Evolutionary conservation across 2,329 filamentous ascomycete species (phyloP).

Genomic region (Pseudocercospora eumusae): DNA sequence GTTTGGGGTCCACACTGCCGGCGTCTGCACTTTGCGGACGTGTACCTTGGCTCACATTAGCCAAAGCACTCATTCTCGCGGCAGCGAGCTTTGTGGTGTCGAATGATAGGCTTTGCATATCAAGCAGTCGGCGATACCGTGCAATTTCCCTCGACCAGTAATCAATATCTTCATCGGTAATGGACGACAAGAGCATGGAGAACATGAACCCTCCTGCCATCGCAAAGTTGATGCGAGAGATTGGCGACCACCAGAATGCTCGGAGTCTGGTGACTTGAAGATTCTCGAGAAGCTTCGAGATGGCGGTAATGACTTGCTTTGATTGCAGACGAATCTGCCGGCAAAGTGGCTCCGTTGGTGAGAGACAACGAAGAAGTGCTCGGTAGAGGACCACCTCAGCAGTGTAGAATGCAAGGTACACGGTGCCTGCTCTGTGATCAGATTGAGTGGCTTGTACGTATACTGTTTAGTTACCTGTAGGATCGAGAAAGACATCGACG

Average conservation of each 20-base stretch:
- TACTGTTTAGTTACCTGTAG: slow-evolving; percentile 21
- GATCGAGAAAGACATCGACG: slow-evolving; percentile 26
- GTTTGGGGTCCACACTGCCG: slow-evolving; percentile 22
- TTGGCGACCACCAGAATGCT: slow-evolving; percentile 32
- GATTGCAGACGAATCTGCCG: slow-evolving; percentile 19
- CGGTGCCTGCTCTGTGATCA: slow-evolving; percentile 18
- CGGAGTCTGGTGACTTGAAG: slow-evolving; percentile 29
- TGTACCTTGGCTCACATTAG: slow-evolving; percentile 20
- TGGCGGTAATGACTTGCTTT: slow-evolving; percentile 21
- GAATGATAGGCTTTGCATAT: slow-evolving; percentile 31
- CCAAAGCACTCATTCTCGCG: slow-evolving; percentile 26
- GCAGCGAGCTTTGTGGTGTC: slow-evolving; percentile 29
- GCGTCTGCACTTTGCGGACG: slow-evolving; percentile 10
- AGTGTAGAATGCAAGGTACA: slow-evolving; percentile 27
- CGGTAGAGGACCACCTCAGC: slow-evolving; percentile 27
- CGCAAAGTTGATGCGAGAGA: slow-evolving; percentile 30
- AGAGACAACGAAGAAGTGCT: slow-evolving; percentile 26
- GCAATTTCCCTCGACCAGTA: slow-evolving; percentile 30
- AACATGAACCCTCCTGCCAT: slow-evolving; percentile 30
- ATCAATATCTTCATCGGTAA: slow-evolving; percentile 26
- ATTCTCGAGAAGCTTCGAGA: slow-evolving; percentile 27
- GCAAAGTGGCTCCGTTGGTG: slow-evolving; percentile 14
- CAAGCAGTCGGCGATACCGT: slow-evolving; percentile 27
- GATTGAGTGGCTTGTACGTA: background rate
- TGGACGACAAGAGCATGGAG: slow-evolving; percentile 27